Percentiles rank a stretch among this genome's conserved stretches.
Conservation (phyloP, 768 basidiomycete genomes). For the Brasilioporus rufonigricans region DNA sequence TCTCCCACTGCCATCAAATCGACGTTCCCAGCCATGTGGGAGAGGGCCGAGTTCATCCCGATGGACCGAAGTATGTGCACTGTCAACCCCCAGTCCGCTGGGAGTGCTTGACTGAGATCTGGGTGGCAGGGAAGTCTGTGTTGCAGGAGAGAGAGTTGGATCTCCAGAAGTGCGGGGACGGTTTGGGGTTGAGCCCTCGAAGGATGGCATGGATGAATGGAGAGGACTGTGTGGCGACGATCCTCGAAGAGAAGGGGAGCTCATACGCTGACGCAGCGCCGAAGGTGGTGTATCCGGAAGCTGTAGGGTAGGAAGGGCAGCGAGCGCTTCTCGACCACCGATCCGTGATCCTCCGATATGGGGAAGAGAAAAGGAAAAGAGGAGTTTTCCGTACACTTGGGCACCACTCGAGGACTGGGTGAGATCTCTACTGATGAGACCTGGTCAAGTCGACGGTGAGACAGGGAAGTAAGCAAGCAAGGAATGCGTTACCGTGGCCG, state of each 20-base stretch:
- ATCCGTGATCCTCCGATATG: conserved; percentile 22
- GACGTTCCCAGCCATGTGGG: conserved; percentile 82
- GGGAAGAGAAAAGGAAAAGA: conserved; percentile 57
- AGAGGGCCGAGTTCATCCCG: conserved; percentile 64
- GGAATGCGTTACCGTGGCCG: conserved; percentile 39
- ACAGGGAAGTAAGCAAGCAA: background rate
- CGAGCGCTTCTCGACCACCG: conserved; percentile 16
- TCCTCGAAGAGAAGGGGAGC: conserved; percentile 24
- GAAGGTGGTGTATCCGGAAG: conserved; percentile 13
- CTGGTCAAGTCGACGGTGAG: conserved; percentile 33
- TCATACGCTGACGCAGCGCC: conserved; percentile 18
- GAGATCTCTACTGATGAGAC: conserved; percentile 68
- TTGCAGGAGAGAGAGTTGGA: conserved; percentile 2
- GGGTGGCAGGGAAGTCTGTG: conserved; percentile 11
- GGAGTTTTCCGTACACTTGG: conserved; percentile 79
- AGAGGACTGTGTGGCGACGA: conserved; percentile 16
- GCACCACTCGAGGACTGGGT: conserved; percentile 22
- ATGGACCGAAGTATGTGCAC: conserved; percentile 22
- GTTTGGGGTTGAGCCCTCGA: conserved; percentile 14
- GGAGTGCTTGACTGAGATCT: conserved; percentile 14
- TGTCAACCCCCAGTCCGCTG: conserved; percentile 5
- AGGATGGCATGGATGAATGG: conserved; percentile 19
- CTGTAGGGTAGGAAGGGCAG: conserved; percentile 14
- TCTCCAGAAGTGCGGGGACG: conserved; percentile 21
- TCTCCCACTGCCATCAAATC: conserved; percentile 62